Base-by-base conservation (phyloP, 2,329 filamentous ascomycete species). In the Cladosporium sp. region DNA sequence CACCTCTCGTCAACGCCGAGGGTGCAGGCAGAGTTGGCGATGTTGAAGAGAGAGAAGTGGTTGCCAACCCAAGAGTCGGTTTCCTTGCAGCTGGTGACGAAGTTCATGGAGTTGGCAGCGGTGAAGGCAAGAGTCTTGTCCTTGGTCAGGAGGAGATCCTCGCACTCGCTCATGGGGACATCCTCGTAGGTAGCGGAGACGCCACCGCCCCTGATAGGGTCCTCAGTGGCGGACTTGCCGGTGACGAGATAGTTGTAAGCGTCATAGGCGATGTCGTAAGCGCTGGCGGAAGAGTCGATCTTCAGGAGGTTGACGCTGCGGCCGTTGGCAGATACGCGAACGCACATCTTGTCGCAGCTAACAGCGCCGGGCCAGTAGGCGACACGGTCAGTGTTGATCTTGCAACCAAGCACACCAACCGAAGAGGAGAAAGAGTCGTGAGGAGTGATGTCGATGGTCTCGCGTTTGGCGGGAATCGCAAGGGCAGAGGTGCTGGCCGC, bases 261-360 rank as follows among this genome's bases (percentile, higher is more conserved):
- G 68, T 88, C 85, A 78, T 88, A 88, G 65, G 79, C 82, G 77
- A 88, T 82, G 75, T 88, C 86, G 74, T 85, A 74, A 61, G 85
- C 85, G 58, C 85, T 85, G 48, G 78, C 79, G 0, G 85, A 87
- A 60, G 79, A 75, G 78, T 88, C 86, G 68, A 88, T 78, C 73
- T 82, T 82, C 67, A 88, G 81, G 63, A 92, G 84, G 70, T 86
- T 81, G 65, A 89, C 75, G 46, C 76, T 79, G 66, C 84, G 83
- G 64, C 76, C 82, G 51, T 74, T 77, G 73, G 83, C 77, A 65
- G 78, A 80, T 67, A 88, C 77, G 74, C 83, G 82, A 70, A 87
- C 78, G 76, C 86, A 88, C 70, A 88, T 80, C 73, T 84, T 80
- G 77, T 82, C 77, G 79, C 86, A 88, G 77, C 80, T 79, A 57